Base-by-base conservation (phyloP, 2,329 filamentous ascomycete genomes). In the Trichothecium sympodiale region DNA sequence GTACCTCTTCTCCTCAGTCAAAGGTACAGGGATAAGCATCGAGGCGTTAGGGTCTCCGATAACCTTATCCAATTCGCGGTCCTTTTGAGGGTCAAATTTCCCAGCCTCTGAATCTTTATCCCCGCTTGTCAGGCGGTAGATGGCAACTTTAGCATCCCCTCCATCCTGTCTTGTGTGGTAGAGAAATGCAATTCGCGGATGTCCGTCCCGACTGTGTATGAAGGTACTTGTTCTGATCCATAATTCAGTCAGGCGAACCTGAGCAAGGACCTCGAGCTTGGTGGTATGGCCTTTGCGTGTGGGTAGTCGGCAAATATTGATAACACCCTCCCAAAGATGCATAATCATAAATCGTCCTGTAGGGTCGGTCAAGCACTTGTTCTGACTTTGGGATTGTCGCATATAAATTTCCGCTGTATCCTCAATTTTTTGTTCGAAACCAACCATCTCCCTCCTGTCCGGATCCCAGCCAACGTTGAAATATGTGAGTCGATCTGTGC, bases 401-500 rank as follows among this genome's bases (percentile, higher is more conserved):
- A 80, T 73, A 41, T 76, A 69, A 27, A 64, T 69, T 48, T 79
- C 74, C 23, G 69, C 61, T 2, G 60, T 49, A 42, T 80, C 74
- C 29, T 65, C 59, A 29, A 74, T 69, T 2, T 60, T 48, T 49
- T 69, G 62, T 46, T 69, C 62, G 16, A 70, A 53, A 0, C 68
- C 73, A 8, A 71, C 64, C 3, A 80, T 56, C 38, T 63, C 55
- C 15, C 58, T 58, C 4, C 51, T 64, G 53, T 71, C 57, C 1
- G 69, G 50, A 47, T 95, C 78, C 88, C 91, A 98, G 13, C 71
- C 77, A 15, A 94, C 59, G 2, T 86, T 94, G 56, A 96, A 94
- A 61, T 94, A 96, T 49, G 87, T 80, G 47, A 84, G 83, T 37
- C 83, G 77, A 53, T 94, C 83, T 32, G 91, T 98, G 34, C 87